Base-by-base conservation (phyloP, 371 early-diverging fungal species). In the Actinomucor elegans region DNA sequence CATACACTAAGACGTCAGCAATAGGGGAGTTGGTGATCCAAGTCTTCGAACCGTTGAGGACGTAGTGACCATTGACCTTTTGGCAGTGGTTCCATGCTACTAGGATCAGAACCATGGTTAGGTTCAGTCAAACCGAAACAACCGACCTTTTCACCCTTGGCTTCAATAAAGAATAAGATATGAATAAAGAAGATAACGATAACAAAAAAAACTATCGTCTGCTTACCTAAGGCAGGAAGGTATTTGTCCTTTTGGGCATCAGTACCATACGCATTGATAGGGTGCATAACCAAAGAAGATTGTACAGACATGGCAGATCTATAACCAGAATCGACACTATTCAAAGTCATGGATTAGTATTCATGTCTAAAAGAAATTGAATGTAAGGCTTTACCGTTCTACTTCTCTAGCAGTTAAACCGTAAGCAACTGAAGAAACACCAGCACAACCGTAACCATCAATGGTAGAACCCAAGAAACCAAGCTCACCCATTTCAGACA, bases 21-120 rank as follows among this genome's bases (percentile, higher is more conserved):
- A 97, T 89, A 18, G 99, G 99, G 31, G 97, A 92, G 83, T 97
- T 96, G 55, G 99, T 95, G 71, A 98, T 98, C 99, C 99, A 98
- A 31, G 94, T 96, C 82, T 98, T 98, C 74, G 91, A 79, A 2
- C 98, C 98, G 49, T 84, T 90, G 43, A 97, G 49, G 10, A 94
- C 80, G 69, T 90, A 98, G 29, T 77, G 76, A 24, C 89, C 91
- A 48, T 87, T 85, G 32, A 79, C 82, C 60, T 87, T 88, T 73
- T 73, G 32, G 98, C 98, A 6, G 73, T 82, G 11, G 97, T 96
- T 97, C 95, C 97, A 98, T 97, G 37, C 90, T 75, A 14, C 77
- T 88, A 4, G 97, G 97, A 71, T 98, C 99, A 27, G 90, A 90
- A n/a, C 98, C 99, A 67, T 96, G 96, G 78, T 98, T 94, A 40